Evolutionary conservation across 495 filamentous ascomycete genomes (phyloP).

Genomic region (Lepraria neglecta): DNA sequence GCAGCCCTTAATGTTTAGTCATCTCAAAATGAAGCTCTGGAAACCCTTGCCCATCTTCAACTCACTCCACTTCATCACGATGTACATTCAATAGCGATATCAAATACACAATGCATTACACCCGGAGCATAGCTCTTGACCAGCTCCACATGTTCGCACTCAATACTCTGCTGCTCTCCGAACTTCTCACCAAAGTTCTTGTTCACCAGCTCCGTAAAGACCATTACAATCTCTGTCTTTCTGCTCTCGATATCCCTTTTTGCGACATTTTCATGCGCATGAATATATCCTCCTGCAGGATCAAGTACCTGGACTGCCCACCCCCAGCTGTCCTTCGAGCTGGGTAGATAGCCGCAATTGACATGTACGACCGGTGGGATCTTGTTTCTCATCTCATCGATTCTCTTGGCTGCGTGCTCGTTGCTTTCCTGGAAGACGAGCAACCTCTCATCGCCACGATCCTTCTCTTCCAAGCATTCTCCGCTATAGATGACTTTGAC

Average conservation of each 20-base stretch:
- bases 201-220: conserved; percentile 19
- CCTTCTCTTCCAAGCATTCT: conserved; percentile 26
- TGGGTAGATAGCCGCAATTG: conserved; percentile 75
- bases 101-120: conserved; percentile 82
- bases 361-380: conserved; percentile 54
- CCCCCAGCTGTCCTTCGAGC: conserved; percentile 58
- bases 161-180: conserved; percentile 28
- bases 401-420: conserved; percentile 18
- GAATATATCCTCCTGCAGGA: conserved; percentile 57
- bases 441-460: conserved; percentile 37
- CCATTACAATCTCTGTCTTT: conserved; percentile 31
- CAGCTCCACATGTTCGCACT: conserved; percentile 63
- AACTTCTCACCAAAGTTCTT: background rate
- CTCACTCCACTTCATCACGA: background rate
- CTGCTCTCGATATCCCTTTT: conserved; percentile 54
- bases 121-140: conserved; percentile 93
- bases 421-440: conserved; percentile 47
- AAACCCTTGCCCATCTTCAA: background rate
- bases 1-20: too few species aligned
- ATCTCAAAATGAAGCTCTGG: background rate
- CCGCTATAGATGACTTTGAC: conserved; percentile 44
- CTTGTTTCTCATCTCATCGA: conserved; percentile 12
- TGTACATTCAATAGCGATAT: conserved; percentile 41
- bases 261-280: conserved; percentile 82
- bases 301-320: conserved; percentile 57